Percentiles rank a stretch among this genome's conserved stretches.
phyloP scores from a whole-genome alignment of 768 basidiomycete genomes.

The Termitomyces sp. region DNA sequence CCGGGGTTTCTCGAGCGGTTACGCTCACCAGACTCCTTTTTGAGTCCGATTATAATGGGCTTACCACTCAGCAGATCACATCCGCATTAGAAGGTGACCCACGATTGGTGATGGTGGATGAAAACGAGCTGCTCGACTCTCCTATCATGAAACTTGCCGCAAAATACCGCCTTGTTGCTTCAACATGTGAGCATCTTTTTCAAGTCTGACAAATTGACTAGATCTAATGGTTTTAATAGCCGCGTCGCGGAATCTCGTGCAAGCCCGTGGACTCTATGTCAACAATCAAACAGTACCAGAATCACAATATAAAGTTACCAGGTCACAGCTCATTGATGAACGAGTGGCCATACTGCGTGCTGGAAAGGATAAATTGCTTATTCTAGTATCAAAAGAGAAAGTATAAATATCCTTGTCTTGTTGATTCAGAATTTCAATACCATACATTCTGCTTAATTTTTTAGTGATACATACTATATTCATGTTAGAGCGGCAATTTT shows the following conservation, averaged over 20 bases:
- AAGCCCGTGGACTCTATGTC: conserved; percentile 64
- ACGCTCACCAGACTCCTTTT: conserved; percentile 40
- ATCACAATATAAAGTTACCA: conserved; percentile 32
- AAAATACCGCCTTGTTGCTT: conserved; percentile 49
- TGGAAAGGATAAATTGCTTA: conserved; percentile 66
- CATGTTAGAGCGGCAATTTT: not conserved
- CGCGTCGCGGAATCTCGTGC: conserved; percentile 56
- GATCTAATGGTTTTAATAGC: conserved; percentile 32
- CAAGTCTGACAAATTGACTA: not conserved
- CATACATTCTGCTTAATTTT: not conserved
- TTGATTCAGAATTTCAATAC: not conserved
- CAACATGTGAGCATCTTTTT: conserved; percentile 50
- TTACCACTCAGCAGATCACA: conserved; percentile 52
- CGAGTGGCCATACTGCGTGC: conserved; percentile 61
- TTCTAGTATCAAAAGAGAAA: conserved; percentile 30
- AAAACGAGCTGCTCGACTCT: conserved; percentile 44
- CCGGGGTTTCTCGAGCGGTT: conserved; percentile 33
- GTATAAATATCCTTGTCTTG: not conserved
- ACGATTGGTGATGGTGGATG: conserved; percentile 48
- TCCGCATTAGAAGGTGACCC: conserved; percentile 60
- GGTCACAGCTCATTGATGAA: conserved; percentile 49
- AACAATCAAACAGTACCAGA: conserved; percentile 61
- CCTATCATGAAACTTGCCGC: conserved; percentile 60
- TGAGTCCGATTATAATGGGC: conserved; percentile 32
- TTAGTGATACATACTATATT: not conserved